Evolutionary conservation across 192 early-diverging fungal species (phyloP), one percentile per base, ranked within the genome.

Genomic region (Glomus cerebriforme): DNA sequence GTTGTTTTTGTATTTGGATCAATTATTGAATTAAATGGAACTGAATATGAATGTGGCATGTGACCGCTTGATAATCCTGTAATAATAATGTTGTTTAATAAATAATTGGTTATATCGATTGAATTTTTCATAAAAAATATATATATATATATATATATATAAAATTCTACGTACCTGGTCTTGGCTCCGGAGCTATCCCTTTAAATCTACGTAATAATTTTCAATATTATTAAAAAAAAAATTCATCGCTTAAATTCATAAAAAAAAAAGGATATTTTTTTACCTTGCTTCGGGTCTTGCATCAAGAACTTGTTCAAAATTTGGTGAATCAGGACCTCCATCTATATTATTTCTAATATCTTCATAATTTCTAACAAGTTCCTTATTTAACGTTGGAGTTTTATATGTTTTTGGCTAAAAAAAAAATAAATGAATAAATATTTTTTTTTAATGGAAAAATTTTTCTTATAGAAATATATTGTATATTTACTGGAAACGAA

Each of bases 171-270:
- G 15, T 54, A 54, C 49, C 49, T 7, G 87, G 83, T 4, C 96
- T 90, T 45, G 94, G 93, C 79, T 98, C 96, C 6, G 95, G 91
- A 34, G 84, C 89, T 75, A 80, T 84, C 1, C 96, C 96, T 29
- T 82, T 85, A 79, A 93, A 94, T 54, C 93, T 85, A 63, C n/a
- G n/a, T n/a, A n/a, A n/a, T n/a, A n/a, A n/a, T n/a, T n/a, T n/a
- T n/a, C n/a, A n/a, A n/a, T n/a, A n/a, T n/a, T n/a, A 63, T 39
- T 64, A 35, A 34, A 59, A 59, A 17, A 13, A 15, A 35, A 59
- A 59, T 59, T n/a, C 1, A 34, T 2, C 6, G n/a, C 3, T 39
- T 19, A 24, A 68, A 9, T 31, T 68, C 12, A 3, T 22, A 68
- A 39, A 1, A 2, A 37, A 22, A 39, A 68, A 69, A 39, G 34